Percentiles rank a stretch among this genome's conserved stretches.
Conservation (phyloP, 768 basidiomycete genomes). For the Saitozyma podzolica region DNA sequence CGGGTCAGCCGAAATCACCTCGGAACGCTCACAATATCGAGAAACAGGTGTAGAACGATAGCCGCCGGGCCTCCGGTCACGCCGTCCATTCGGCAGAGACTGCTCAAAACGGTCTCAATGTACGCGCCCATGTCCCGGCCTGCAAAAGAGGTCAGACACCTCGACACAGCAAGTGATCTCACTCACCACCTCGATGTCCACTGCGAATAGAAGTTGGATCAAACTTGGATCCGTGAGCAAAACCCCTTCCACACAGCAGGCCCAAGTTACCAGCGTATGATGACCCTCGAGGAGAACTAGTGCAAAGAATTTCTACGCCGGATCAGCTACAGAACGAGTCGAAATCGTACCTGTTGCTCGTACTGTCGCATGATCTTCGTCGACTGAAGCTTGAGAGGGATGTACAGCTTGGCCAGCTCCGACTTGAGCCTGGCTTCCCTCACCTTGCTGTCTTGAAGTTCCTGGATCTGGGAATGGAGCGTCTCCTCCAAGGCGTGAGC, state of each 20-base stretch:
- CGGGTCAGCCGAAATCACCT: slow-evolving; percentile 2
- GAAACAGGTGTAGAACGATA: slow-evolving; percentile 20
- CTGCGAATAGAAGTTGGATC: background rate
- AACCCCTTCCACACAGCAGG: too few relatives aligned
- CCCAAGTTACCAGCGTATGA: background rate
- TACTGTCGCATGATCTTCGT: background rate
- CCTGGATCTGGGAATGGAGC: background rate
- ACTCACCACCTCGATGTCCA: background rate
- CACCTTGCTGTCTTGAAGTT: background rate
- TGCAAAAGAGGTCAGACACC: background rate
- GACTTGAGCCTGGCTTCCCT: background rate
- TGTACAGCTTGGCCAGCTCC: too few relatives aligned
- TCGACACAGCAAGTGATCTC: background rate
- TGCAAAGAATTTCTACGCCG: background rate
- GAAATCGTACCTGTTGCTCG: background rate
- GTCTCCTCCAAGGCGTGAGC: background rate
- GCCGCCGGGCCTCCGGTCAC: background rate
- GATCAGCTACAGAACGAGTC: background rate
- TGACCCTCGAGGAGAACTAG: background rate
- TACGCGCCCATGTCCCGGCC: background rate
- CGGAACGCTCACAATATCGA: slow-evolving; percentile 31
- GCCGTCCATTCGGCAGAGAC: background rate
- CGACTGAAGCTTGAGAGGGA: background rate
- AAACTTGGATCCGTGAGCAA: background rate
- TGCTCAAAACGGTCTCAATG: background rate